These are phyloP conservation scores for Thalassiosira oceanica DNA, from an alignment of 352 stramenopile species.

Conservation along the genomic window DNA sequence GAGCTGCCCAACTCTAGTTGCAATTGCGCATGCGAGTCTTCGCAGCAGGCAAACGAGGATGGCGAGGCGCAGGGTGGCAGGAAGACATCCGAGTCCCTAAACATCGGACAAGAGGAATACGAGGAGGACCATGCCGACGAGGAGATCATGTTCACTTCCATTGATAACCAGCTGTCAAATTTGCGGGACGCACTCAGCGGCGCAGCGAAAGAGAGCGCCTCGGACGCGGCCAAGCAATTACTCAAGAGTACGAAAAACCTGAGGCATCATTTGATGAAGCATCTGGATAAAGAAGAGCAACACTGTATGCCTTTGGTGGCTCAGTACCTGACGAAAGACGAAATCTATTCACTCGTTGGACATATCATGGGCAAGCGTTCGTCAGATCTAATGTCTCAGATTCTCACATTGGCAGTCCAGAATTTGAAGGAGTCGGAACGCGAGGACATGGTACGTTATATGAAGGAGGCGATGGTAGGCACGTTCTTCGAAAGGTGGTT, in stretches of 20 bases:
- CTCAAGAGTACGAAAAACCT: slow-evolving; percentile 51
- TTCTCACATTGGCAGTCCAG: slow-evolving; percentile 79
- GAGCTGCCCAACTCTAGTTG: slow-evolving; percentile 8
- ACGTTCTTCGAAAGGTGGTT: slow-evolving; percentile 82
- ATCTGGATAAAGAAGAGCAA: slow-evolving; percentile 83
- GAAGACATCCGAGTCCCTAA: slow-evolving; percentile 24
- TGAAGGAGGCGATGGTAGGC: slow-evolving; percentile 80
- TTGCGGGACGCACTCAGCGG: slow-evolving; percentile 47
- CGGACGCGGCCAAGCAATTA: slow-evolving; percentile 48
- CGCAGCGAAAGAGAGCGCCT: slow-evolving; percentile 17
- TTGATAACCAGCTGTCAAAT: slow-evolving; percentile 63
- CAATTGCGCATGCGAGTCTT: slow-evolving; percentile 10
- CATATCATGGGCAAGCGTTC: slow-evolving; percentile 86
- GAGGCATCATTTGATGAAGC: slow-evolving; percentile 68
- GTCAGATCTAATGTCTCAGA: slow-evolving; percentile 74
- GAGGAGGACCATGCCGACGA: slow-evolving; percentile 83
- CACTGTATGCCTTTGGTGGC: slow-evolving; percentile 81
- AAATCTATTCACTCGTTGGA: slow-evolving; percentile 84
- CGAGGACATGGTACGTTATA: slow-evolving; percentile 77
- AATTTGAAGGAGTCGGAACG: slow-evolving; percentile 63
- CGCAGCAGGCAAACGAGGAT: slow-evolving; percentile 1
- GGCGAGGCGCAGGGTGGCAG: slow-evolving; percentile 1
- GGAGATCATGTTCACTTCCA: slow-evolving; percentile 77
- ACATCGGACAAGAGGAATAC: slow-evolving; percentile 78
- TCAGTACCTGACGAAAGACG: slow-evolving; percentile 76